Evolutionary conservation across 192 early-diverging fungal species (phyloP).

Genomic region (Blastocladiella britannica): DNA sequence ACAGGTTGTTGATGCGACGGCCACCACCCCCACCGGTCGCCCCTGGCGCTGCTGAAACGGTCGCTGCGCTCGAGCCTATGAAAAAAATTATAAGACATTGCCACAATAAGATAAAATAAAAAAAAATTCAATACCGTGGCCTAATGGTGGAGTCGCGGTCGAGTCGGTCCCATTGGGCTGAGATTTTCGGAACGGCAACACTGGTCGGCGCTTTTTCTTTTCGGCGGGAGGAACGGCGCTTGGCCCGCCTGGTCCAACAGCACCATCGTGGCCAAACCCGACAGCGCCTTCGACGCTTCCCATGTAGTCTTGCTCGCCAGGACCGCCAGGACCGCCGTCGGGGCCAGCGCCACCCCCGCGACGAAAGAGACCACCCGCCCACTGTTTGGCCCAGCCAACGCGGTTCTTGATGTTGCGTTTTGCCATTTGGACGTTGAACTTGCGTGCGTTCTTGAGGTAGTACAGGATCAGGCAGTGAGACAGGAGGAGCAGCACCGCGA

Average conservation of each 20-base stretch:
- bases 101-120: too few species aligned
- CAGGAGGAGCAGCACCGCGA: conserved; percentile 19
- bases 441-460: conserved; percentile 28
- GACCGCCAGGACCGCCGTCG: neutral
- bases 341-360: conserved; percentile 5
- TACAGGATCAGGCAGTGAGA: conserved; percentile 26
- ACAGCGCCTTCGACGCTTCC: neutral
- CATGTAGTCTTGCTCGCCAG: neutral
- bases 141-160: neutral
- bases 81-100: too few species aligned
- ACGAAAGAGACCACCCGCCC: conserved; percentile 23
- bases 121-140: too few species aligned
- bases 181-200: neutral
- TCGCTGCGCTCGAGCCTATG: neutral
- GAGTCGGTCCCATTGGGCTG: neutral
- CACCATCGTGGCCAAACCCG: neutral
- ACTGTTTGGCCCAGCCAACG: conserved; percentile 28
- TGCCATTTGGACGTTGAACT: conserved; percentile 30
- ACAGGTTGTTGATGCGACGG: neutral
- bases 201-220: neutral
- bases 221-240: neutral
- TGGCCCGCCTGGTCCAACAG: neutral
- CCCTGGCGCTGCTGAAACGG: neutral
- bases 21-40: neutral
- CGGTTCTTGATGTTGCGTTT: conserved; percentile 19